Percentiles rank a stretch among this genome's conserved stretches.
Evolutionary conservation across 192 early-diverging fungal genomes (phyloP).

Genomic region (Mortierella alpina): DNA sequence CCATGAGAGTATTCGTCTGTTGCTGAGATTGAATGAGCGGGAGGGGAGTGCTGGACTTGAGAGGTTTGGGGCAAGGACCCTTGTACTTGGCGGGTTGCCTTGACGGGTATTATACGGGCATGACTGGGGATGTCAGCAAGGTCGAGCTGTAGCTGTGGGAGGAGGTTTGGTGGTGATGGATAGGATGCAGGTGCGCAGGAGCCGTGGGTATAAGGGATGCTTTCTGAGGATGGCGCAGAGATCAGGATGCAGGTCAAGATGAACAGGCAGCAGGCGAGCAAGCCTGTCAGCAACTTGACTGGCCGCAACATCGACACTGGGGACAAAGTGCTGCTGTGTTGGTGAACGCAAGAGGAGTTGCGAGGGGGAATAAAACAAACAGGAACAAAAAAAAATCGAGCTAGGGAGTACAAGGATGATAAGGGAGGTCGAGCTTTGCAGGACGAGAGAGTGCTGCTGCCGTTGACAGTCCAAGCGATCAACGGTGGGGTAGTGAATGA

Average conservation of each 20-base stretch:
- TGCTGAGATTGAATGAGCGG: too few relatives aligned
- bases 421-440: not conserved
- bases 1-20: too few relatives aligned
- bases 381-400: not conserved
- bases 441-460: not conserved
- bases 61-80: not conserved
- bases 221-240: not conserved
- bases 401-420: not conserved
- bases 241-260: slow-evolving; percentile 30
- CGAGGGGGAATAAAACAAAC: not conserved
- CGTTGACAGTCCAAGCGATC: not conserved
- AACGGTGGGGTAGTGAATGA: not conserved
- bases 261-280: slow-evolving; percentile 22
- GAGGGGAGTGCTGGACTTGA: not conserved
- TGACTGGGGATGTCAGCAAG: not conserved
- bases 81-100: slow-evolving; percentile 10
- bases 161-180: not conserved
- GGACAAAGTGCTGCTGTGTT: not conserved
- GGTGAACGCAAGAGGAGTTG: not conserved
- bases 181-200: not conserved
- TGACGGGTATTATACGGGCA: not conserved
- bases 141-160: not conserved
- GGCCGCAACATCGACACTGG: slow-evolving; percentile 33
- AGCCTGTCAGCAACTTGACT: slow-evolving; percentile 23
- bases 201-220: not conserved